A percentile compares a stretch with the other conserved stretches of the same genome.
phyloP scores from a whole-genome alignment of 1,139 yeast species.

The Magnusiomyces ingens region DNA sequence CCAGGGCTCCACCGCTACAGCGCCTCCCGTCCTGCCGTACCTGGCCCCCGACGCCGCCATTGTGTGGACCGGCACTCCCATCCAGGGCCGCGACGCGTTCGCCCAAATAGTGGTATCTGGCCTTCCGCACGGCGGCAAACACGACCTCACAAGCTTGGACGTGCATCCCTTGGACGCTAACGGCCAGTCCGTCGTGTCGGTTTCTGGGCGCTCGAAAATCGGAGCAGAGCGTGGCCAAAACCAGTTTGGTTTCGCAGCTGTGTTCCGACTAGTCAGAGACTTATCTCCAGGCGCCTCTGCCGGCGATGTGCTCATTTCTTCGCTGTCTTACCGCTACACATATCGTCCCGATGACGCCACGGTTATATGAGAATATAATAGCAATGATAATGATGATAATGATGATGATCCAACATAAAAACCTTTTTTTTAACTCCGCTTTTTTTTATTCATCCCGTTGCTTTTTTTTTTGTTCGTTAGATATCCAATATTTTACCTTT shows the following conservation, averaged over 20 bases:
- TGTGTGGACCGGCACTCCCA: slow-evolving; percentile 37
- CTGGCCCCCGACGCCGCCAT: slow-evolving; percentile 21
- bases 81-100: slow-evolving; percentile 34
- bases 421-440: too few species aligned
- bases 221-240: slow-evolving; percentile 29
- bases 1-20: neutral
- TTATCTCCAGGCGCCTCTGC: slow-evolving; percentile 15
- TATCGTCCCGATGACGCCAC: slow-evolving; percentile 32
- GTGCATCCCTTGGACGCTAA: slow-evolving; percentile 33
- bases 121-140: slow-evolving; percentile 29
- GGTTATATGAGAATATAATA: slow-evolving; percentile 12
- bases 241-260: slow-evolving; percentile 30
- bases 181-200: neutral
- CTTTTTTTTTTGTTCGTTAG: too few species aligned
- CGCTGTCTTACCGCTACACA: slow-evolving; percentile 31
- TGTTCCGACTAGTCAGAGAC: slow-evolving; percentile 27
- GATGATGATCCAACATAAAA: too few species aligned
- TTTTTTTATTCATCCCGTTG: too few species aligned
- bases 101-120: slow-evolving; percentile 24
- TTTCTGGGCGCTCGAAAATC: slow-evolving; percentile 29
- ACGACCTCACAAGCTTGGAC: slow-evolving; percentile 30
- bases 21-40: neutral
- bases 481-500: too few species aligned
- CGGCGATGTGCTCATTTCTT: slow-evolving; percentile 22
- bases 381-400: neutral